Conservation (phyloP, 176 grass and related monocot species). For the Eleusine indica region DNA sequence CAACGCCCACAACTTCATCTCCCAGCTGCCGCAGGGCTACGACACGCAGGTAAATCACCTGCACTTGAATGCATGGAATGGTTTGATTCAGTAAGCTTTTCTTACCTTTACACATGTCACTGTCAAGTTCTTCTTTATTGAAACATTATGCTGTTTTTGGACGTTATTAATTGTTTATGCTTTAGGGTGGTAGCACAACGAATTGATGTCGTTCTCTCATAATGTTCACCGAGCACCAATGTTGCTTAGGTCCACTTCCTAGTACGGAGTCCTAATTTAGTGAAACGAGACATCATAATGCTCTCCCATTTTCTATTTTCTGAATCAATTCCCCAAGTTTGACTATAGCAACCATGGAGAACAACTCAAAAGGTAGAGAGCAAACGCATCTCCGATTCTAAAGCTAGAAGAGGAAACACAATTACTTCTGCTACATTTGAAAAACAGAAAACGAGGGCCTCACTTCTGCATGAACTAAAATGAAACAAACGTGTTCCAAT, state of each 20-base stretch:
- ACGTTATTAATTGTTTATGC: background rate
- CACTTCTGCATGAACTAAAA: background rate
- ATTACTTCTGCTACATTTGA: background rate
- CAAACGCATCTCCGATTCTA: too few species aligned
- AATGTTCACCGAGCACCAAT: background rate
- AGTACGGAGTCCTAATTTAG: conserved; percentile 4
- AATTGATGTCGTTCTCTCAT: background rate
- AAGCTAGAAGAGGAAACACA: background rate
- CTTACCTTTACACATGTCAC: conserved; percentile 34
- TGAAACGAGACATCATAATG: conserved; percentile 6
- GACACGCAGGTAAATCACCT: conserved; percentile 66
- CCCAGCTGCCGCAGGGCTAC: conserved; percentile 86
- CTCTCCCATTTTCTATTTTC: background rate
- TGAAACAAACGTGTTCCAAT: background rate
- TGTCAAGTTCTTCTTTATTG: background rate
- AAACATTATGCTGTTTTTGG: background rate
- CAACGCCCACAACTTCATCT: conserved; percentile 98
- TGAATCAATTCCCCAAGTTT: background rate
- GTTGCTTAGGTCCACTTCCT: background rate
- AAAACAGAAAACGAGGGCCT: background rate
- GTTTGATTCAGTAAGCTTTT: background rate
- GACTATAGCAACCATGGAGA: background rate
- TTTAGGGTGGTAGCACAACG: background rate
- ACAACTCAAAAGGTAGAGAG: background rate
- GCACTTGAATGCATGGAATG: background rate